Evolutionary conservation across 2,329 filamentous ascomycete genomes (phyloP).

Genomic region (Anisogramma anomala): DNA sequence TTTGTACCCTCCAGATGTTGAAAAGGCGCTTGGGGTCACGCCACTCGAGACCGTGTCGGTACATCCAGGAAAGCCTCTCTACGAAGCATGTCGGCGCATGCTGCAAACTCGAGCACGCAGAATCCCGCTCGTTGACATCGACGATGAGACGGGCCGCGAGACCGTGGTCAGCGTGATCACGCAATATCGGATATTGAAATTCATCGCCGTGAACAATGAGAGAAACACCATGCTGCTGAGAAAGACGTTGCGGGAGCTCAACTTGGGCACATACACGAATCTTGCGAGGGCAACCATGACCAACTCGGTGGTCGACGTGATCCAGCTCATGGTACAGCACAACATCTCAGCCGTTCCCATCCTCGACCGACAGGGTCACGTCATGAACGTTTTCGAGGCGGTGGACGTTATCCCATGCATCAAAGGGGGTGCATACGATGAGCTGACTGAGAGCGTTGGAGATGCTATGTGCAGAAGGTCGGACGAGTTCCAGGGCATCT

Average conservation of each 20-base stretch:
- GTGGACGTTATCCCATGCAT: constrained; percentile 96
- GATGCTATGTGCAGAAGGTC: constrained; percentile 79
- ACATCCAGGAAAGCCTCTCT: constrained; percentile 78
- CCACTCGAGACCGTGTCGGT: constrained; percentile 95
- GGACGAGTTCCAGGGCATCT: constrained; percentile 90
- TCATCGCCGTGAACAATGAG: constrained; percentile 86
- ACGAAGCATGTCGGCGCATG: constrained; percentile 92
- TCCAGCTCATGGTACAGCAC: constrained; percentile 81
- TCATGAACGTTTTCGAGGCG: constrained; percentile 95
- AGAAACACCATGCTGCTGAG: constrained; percentile 78
- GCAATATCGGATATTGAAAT: constrained; percentile 96
- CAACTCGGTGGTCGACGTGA: constrained; percentile 84
- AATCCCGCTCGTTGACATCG: constrained; percentile 85
- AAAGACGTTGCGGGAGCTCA: constrained; percentile 75
- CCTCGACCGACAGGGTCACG: constrained; percentile 61
- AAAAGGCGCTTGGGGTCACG: constrained; percentile 80
- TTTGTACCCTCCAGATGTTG: constrained; percentile 57
- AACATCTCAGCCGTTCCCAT: constrained; percentile 95
- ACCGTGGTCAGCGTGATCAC: constrained; percentile 96
- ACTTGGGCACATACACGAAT: constrained; percentile 71
- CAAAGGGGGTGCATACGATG: constrained; percentile 86
- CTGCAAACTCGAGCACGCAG: constrained; percentile 82
- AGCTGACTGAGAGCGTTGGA: constrained; percentile 73
- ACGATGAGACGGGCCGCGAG: constrained; percentile 84
- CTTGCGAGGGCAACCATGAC: constrained; percentile 79